Base-by-base conservation (phyloP, 2,329 filamentous ascomycete genomes). In the Amauroascus niger region DNA sequence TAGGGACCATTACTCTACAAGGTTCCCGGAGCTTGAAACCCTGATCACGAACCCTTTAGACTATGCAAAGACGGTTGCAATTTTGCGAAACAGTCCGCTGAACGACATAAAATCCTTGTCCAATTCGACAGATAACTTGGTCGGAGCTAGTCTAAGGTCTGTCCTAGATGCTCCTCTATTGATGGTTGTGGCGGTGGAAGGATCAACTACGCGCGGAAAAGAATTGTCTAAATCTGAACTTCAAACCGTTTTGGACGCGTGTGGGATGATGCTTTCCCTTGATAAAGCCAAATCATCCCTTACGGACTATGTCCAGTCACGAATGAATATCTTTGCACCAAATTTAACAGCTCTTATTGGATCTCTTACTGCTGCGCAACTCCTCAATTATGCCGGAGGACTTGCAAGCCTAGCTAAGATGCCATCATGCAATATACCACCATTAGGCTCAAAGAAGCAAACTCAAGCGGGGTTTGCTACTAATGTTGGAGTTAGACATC, bases 121-220 rank as follows among this genome's bases (percentile, higher is more conserved):
- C 56, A 79, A 81, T 14, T 87, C 85, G 2, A 81, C 83, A 6
- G 80, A 94, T 57, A 96, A 97, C 64, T 76, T 86, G 8, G 76
- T 95, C 5, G 83, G 84, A 14, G 78, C 81, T 53, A 82, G 87
- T 0, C 78, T 98, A 37, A 86, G 85, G 64, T 81, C 83, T 1
- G 84, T 97, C 0, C 76, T 98, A 13, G 88, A 95, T 66, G 88
- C 88, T 0, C 88, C 93, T 1, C 87, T 88, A 0, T 74, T 97
- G 63, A 96, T 98, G 90, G 88, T 94, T 57, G 90, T 98, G 49
- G 91, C 88, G 0, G 86, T 97, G 9, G 93, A 97, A 72, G 91
- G 89, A 28, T 95, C 90, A 4, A 93, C 87, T 1, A 93, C 89
- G 11, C 84, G 87, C 62, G 91, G 91, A 3, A 81, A 82, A 30